Percentiles rank a stretch among this genome's conserved stretches.
Conservation (phyloP, 2,329 filamentous ascomycete genomes). For the Emydomyces testavorans region DNA sequence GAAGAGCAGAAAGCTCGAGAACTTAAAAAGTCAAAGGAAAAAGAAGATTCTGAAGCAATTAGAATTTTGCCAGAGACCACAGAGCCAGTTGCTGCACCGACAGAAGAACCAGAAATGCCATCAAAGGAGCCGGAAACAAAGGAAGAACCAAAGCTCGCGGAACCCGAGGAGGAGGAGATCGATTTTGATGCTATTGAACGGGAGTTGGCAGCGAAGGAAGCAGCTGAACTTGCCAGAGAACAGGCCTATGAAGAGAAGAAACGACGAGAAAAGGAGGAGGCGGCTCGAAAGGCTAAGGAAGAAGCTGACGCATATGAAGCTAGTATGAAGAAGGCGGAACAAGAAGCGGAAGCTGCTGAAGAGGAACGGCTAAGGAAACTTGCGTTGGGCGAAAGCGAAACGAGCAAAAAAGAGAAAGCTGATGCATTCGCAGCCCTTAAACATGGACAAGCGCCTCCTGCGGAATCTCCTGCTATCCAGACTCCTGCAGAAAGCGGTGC, state of each 20-base stretch:
- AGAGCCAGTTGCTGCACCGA: constrained; percentile 22
- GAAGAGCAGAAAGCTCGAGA: constrained; percentile 16
- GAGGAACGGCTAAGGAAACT: constrained; percentile 35
- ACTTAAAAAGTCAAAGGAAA: constrained; percentile 16
- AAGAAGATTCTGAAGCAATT: constrained; percentile 23
- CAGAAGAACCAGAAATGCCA: constrained; percentile 15
- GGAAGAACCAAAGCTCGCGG: constrained; percentile 24
- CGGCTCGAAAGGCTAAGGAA: constrained; percentile 37
- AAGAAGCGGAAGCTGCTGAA: constrained; percentile 39
- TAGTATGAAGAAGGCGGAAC: constrained; percentile 40
- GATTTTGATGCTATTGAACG: constrained; percentile 39
- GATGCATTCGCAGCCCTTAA: constrained; percentile 36
- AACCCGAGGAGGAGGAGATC: constrained; percentile 30
- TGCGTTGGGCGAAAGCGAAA: constrained; percentile 27
- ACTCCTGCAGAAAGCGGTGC: constrained; percentile 37
- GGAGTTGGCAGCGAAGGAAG: constrained; percentile 38
- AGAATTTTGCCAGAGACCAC: constrained; percentile 11
- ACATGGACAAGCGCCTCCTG: constrained; percentile 29
- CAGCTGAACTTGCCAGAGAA: constrained; percentile 36
- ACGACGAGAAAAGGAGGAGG: constrained; percentile 56
- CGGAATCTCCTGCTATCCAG: constrained; percentile 24
- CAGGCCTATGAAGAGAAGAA: constrained; percentile 56
- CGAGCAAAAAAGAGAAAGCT: constrained; percentile 27
- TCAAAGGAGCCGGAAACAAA: constrained; percentile 20
- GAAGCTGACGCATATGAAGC: constrained; percentile 35